Evolutionary conservation across 2,329 filamentous ascomycete species (phyloP).

Genomic region (Trichoderma sp.): DNA sequence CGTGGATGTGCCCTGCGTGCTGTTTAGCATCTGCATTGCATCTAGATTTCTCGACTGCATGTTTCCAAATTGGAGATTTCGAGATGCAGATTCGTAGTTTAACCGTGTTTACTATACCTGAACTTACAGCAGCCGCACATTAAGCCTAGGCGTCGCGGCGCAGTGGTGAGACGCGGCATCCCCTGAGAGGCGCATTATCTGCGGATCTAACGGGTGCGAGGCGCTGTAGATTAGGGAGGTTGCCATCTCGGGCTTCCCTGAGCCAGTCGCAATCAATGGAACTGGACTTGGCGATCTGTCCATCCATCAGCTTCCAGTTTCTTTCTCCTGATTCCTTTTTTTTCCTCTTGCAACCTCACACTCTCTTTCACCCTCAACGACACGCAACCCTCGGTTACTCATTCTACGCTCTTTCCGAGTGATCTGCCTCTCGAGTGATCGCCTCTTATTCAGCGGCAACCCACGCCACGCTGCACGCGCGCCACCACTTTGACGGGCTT

Average conservation of each 20-base stretch:
- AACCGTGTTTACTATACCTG: too few relatives aligned
- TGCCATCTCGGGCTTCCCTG: slow-evolving; percentile 24
- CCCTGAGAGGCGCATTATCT: slow-evolving; percentile 26
- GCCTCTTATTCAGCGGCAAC: slow-evolving; percentile 11
- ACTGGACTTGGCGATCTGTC: slow-evolving; percentile 9
- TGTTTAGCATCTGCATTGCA: neutral
- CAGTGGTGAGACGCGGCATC: slow-evolving; percentile 8
- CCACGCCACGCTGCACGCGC: slow-evolving; percentile 15
- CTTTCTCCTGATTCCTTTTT: neutral
- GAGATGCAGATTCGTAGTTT: neutral
- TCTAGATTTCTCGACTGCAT: neutral
- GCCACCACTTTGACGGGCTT: slow-evolving; percentile 10
- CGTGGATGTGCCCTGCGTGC: neutral
- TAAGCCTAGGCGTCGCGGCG: neutral
- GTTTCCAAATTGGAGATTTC: neutral
- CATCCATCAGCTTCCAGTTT: neutral
- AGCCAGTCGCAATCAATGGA: neutral
- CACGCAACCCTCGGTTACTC: neutral
- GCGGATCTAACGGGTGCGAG: slow-evolving; percentile 21
- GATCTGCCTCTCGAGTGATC: neutral
- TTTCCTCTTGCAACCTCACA: neutral
- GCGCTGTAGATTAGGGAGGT: slow-evolving; percentile 27
- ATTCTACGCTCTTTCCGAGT: neutral
- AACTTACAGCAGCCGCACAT: neutral
- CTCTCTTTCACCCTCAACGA: neutral